Evolutionary conservation across 2,329 filamentous ascomycete genomes (phyloP).

Genomic region (Fusarium sp.): DNA sequence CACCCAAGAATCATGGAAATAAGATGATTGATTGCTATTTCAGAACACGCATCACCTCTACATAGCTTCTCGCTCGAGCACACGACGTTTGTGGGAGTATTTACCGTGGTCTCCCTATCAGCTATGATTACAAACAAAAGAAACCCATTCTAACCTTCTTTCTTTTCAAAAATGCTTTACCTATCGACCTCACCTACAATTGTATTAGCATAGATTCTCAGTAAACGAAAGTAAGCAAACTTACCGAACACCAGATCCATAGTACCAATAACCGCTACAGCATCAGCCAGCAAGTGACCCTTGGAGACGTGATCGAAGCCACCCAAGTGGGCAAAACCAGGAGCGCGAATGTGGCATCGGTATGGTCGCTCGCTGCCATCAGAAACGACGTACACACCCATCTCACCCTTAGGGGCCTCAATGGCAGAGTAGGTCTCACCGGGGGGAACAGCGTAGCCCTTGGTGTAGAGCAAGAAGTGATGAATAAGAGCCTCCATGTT

Average conservation of each 20-base stretch:
- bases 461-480: constrained; percentile 98
- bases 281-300: constrained; percentile 94
- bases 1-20: constrained; percentile 15
- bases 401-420: constrained; percentile 99
- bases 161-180: constrained; percentile 51
- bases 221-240: constrained; percentile 39
- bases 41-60: constrained; percentile 37
- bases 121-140: constrained; percentile 54
- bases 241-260: constrained; percentile 91
- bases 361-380: constrained; percentile 97
- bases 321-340: constrained; percentile 92
- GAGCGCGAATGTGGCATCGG: constrained; percentile 95
- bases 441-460: constrained; percentile 95
- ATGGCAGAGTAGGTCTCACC: constrained; percentile 98
- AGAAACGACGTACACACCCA: constrained; percentile 96
- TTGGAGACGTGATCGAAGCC: constrained; percentile 94
- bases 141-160: constrained; percentile 47
- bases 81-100: constrained; percentile 48
- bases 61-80: constrained; percentile 42
- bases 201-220: constrained; percentile 50
- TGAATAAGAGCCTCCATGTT: constrained; percentile 99
- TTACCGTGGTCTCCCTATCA: constrained; percentile 49
- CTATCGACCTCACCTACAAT: constrained; percentile 68
- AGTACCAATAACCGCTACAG: constrained; percentile 92
- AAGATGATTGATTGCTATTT: constrained; percentile 40